phyloP scores from a whole-genome alignment of 2,329 filamentous ascomycete genomes.

The Cytospora piceae region DNA sequence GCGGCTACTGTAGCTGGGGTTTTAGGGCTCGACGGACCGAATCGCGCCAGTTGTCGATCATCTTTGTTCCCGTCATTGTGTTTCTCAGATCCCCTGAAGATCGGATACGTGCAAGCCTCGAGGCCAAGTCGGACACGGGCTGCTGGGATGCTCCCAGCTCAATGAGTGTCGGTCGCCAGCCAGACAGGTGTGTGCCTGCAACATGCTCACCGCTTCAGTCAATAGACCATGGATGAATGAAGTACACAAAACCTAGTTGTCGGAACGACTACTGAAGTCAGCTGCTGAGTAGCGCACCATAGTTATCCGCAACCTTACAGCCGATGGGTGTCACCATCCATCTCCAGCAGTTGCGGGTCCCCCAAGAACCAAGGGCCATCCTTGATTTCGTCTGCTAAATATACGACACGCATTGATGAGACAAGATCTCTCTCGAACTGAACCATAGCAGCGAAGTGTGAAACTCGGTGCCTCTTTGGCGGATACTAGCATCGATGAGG shows the following conservation, averaged over 20 bases:
- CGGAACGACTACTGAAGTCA: conserved; percentile 3
- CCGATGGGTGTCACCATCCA: not conserved
- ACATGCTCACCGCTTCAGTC: conserved; percentile 29
- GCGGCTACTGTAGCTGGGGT: conserved; percentile 1
- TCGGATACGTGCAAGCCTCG: conserved; percentile 18
- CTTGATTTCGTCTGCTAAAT: conserved; percentile 1
- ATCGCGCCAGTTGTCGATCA: conserved; percentile 25
- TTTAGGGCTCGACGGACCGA: conserved; percentile 27
- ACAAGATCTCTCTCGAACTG: not conserved
- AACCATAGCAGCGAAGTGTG: not conserved
- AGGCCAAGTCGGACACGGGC: not conserved
- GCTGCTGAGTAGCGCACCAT: conserved; percentile 2
- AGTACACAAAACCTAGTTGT: not conserved
- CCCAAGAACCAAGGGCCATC: conserved; percentile 11
- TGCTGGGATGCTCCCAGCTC: conserved; percentile 28
- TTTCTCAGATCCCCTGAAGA: conserved; percentile 8
- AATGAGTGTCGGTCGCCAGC: conserved; percentile 18
- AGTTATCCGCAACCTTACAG: not conserved
- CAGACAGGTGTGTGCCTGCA: conserved; percentile 31
- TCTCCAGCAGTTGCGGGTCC: not conserved
- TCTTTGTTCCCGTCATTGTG: conserved; percentile 19
- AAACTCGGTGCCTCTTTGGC: not conserved
- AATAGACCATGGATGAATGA: not conserved
- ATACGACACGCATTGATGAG: conserved; percentile 13
- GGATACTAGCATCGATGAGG: conserved; percentile 2